Evolutionary conservation across 2,329 filamentous ascomycete genomes (phyloP), one percentile per base, ranked within the genome.

Genomic region (Verticillium nubilum): DNA sequence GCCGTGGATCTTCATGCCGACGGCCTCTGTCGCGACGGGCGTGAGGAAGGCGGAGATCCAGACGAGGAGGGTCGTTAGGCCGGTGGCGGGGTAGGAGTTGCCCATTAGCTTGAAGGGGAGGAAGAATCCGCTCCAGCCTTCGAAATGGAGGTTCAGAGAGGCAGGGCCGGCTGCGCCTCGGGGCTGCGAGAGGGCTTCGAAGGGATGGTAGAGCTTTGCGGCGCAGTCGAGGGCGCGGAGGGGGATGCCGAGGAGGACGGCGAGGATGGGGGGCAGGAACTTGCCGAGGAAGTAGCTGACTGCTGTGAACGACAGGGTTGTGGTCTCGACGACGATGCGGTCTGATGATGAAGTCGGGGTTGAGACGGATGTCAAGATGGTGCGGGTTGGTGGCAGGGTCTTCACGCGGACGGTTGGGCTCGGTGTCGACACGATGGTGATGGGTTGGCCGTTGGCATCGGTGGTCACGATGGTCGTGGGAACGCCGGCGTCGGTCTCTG

Each of bases 151-250:
- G 10, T 72, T 75, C 19, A 81, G 65, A 0, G 78, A 79, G 31
- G 80, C 72, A 0, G 66, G 63, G 0, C 78, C 79, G 0, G 65
- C 56, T 0, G 74, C 75, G 5, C 78, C 79, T 0, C 67, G 65
- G 0, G 68, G 62, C 9, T 65, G 67, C 5, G 73, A 68, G 2
- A 83, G 66, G 1, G 74, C 72, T 56, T 76, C 74, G 63, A 80
- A 80, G 1, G 78, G 78, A 59, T 77, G 75, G 50, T 75, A 77
- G 12, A 75, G 69, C 57, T 76, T 75, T 0, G 70, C 74, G 58
- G 74, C 72, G 56, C 71, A 67, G 60, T 77, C 74, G 58, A 79
- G 63, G 23, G 77, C 69, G 2, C 76, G 71, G 33, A 78, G 70
- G 0, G 73, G 72, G 54, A 78, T 73, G 10, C 71, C 69, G 2